Evolutionary conservation across 306 rosid genomes (phyloP).

Genomic region (peach (Prunus persica)): Prunus_persica_NCBIv2 NC_034012.1:985501-986000

Average conservation of each 20-base stretch:
- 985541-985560: conserved; percentile 56
- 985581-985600: conserved; percentile 55
- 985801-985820: conserved; percentile 55
- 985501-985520: conserved; percentile 31
- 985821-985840: conserved; percentile 52
- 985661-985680: conserved; percentile 60
- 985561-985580: conserved; percentile 64
- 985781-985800: conserved; percentile 75
- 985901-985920: conserved; percentile 81
- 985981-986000: conserved; percentile 67
- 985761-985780: conserved; percentile 84
- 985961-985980: conserved; percentile 90
- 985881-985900: conserved; percentile 88
- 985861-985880: conserved; percentile 45
- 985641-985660: conserved; percentile 67
- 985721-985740: conserved; percentile 51
- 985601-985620: conserved; percentile 81
- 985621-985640: conserved; percentile 69
- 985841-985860: conserved; percentile 18
- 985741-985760: conserved; percentile 58
- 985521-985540: conserved; percentile 1
- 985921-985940: conserved; percentile 74
- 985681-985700: conserved; percentile 96
- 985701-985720: conserved; percentile 87
- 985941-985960: conserved; percentile 71